phyloP scores from a whole-genome alignment of 1,284 basidiomycete species.

The Takashimella koratensis region DNA sequence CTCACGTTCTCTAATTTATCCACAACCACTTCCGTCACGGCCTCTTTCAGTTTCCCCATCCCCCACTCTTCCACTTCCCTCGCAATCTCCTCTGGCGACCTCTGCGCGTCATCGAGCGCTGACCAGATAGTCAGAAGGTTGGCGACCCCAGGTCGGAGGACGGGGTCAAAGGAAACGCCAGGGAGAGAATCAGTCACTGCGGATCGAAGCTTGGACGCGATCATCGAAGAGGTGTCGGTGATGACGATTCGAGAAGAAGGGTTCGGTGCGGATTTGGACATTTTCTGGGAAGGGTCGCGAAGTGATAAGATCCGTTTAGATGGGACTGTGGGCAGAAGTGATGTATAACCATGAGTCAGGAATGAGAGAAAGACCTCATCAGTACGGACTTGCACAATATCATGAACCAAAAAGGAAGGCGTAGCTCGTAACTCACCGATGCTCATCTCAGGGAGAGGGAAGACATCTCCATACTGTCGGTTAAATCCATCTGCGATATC shows the following conservation, averaged over 20 bases:
- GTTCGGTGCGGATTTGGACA: conserved; percentile 90
- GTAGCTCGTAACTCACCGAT: conserved; percentile 59
- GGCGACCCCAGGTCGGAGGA: conserved; percentile 69
- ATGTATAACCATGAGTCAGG: no score
- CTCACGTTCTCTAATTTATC: conserved; percentile 67
- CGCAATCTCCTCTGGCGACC: conserved; percentile 54
- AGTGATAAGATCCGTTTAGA: conserved; percentile 73
- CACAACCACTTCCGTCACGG: conserved; percentile 69
- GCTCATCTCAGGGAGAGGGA: conserved; percentile 69
- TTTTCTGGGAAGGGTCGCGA: conserved; percentile 79
- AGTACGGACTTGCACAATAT: no score
- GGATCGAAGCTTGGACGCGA: conserved; percentile 67
- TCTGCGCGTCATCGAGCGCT: conserved; percentile 14
- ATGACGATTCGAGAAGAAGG: conserved; percentile 77
- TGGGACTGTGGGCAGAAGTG: conserved; percentile 55
- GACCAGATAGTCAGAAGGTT: conserved; percentile 74
- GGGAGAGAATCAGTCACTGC: conserved; percentile 80
- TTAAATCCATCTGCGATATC: conserved; percentile 85
- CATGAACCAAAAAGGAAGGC: neutral
- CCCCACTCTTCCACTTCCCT: conserved; percentile 56
- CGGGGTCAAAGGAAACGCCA: conserved; percentile 73
- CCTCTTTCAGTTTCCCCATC: conserved; percentile 64
- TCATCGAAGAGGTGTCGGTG: conserved; percentile 66
- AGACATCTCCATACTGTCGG: conserved; percentile 53
- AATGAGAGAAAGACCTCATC: neutral